phyloP scores from a whole-genome alignment of 2,329 filamentous ascomycete genomes.

The Blastomyces gilchristii region DNA sequence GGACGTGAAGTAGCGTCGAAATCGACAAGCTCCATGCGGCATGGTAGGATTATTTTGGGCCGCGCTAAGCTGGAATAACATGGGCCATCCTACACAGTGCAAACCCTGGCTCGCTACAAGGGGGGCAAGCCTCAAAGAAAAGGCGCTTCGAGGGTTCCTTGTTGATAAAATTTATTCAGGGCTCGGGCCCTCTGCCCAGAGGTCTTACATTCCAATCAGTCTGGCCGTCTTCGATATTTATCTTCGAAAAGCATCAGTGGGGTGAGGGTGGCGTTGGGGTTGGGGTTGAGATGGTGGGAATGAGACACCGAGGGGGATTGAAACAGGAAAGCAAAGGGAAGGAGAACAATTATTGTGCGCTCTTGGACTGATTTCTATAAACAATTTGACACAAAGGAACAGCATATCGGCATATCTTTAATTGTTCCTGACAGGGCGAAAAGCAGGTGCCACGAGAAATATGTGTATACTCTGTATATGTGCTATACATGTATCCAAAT shows the following conservation, averaged over 20 bases:
- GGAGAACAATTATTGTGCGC: neutral
- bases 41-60: neutral
- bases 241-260: neutral
- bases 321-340: neutral
- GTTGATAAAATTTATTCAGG: neutral
- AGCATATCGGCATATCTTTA: neutral
- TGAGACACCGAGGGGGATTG: neutral
- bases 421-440: neutral
- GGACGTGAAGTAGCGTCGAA: neutral
- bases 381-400: neutral
- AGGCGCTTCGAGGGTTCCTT: neutral
- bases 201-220: neutral
- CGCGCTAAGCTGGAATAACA: neutral
- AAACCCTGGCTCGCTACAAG: neutral
- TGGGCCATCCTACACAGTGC: neutral
- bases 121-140: neutral
- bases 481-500: too few species aligned
- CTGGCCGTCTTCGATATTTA: too few species aligned
- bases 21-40: neutral
- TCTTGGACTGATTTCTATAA: neutral
- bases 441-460: neutral
- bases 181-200: neutral
- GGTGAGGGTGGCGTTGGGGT: neutral
- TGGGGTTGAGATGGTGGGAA: neutral
- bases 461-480: neutral